Base-by-base conservation (phyloP, 345 rosid species). In the Aquilaria yunnanensis region DNA sequence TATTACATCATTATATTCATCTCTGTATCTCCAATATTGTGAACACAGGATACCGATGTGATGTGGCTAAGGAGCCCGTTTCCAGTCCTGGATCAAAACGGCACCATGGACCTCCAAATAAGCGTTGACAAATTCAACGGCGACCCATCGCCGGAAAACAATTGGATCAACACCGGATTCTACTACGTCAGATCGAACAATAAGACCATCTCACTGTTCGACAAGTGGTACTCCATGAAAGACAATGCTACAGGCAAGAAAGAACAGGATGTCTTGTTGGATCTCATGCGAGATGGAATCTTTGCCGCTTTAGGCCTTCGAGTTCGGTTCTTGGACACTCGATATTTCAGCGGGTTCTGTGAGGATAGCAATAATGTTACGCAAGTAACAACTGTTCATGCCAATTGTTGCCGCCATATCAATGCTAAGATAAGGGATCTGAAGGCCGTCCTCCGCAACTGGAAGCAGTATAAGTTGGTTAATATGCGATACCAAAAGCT, bases 391-490 rank as follows among this genome's bases (percentile, higher is more conserved):
- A 93, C 92, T 0, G 89, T 88, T 5, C 98, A 93, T 43, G 89
- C 98, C 12, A 93, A 93, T 46, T 93, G 98, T 59, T 89, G 98
- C 54, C 88, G 83, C 16, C 85, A 78, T 9, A 79, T 90, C 5
- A 47, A 60, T 9, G 94, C 98, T 10, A 93, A 93, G 76, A 58
- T 90, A 10, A 47, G 16, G 47, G 98, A 90, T 62, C 74, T 90
- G 0, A 74, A 65, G 46, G 71, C 32, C 2, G 92, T 85, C 54
- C 76, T 93, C 53, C 68, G 63, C 10, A 81, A 79, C 46, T 90
- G 97, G 98, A 87, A 78, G 73, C 68, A 69, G 53, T 81, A 76
- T 71, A 78, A 66, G 71, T 37, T 34, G 7, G 43, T 23, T 23
- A 13, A 13, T 6, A 46, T 16, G 9, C 33, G 32, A 3, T 12